Evolutionary conservation across 2,329 filamentous ascomycete species (phyloP).

Genomic region (Graphiopsis chlorocephala): DNA sequence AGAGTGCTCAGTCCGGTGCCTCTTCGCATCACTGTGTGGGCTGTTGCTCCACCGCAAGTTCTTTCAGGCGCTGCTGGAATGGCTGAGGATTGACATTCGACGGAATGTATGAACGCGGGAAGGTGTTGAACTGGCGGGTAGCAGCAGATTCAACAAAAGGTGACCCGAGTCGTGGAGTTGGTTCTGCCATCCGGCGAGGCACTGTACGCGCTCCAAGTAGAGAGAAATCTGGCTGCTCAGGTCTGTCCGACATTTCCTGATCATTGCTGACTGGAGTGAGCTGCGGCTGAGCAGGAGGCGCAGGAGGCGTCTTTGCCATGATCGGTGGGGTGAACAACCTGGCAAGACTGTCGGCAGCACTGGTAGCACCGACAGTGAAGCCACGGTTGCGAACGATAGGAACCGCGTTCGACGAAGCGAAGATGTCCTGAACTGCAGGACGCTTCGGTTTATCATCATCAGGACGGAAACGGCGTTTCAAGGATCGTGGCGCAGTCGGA

Average conservation of each 20-base stretch:
- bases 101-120: slow-evolving; percentile 41
- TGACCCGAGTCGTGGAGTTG: slow-evolving; percentile 46
- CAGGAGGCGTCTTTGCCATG: slow-evolving; percentile 24
- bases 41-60: slow-evolving; percentile 24
- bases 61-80: slow-evolving; percentile 31
- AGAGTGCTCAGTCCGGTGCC: background rate
- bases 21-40: background rate
- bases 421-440: slow-evolving; percentile 45
- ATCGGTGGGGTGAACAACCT: slow-evolving; percentile 53
- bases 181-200: slow-evolving; percentile 38
- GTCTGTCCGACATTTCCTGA: slow-evolving; percentile 30
- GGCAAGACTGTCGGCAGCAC: slow-evolving; percentile 50
- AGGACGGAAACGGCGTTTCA: slow-evolving; percentile 58
- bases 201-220: slow-evolving; percentile 29
- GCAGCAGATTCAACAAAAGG: slow-evolving; percentile 44
- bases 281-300: slow-evolving; percentile 2
- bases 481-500: slow-evolving; percentile 49
- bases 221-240: slow-evolving; percentile 18
- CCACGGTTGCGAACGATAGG: slow-evolving; percentile 60
- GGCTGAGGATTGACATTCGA: slow-evolving; percentile 29
- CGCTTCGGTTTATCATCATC: slow-evolving; percentile 49
- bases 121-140: slow-evolving; percentile 43
- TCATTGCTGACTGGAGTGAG: slow-evolving; percentile 22
- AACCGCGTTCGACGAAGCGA: slow-evolving; percentile 49
- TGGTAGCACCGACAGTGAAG: slow-evolving; percentile 59